These are phyloP conservation scores for Suaeda aralocaspica DNA, from an alignment of 148 eudicot genomes.

Conservation along the genomic window DNA sequence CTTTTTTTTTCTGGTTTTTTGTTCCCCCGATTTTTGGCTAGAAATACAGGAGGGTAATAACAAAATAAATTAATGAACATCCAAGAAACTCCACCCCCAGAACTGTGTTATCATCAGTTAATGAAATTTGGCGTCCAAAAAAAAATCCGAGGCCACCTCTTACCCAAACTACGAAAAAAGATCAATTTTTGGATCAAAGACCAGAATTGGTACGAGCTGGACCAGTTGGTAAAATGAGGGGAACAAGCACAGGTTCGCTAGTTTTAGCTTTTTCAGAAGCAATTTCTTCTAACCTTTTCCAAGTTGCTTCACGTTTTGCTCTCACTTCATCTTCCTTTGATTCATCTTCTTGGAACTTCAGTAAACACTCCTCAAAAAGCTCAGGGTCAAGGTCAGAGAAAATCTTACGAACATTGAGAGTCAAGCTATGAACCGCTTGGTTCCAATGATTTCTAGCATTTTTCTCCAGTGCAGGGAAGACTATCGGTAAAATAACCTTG, in stretches of 20 bases:
- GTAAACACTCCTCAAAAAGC: slow-evolving; percentile 57
- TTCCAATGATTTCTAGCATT: slow-evolving; percentile 69
- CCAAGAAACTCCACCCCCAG: slow-evolving; percentile 11
- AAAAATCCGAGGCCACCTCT: slow-evolving; percentile 14
- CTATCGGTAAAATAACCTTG: slow-evolving; percentile 58
- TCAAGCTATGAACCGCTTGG: slow-evolving; percentile 67
- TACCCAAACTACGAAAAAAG: background rate
- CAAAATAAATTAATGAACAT: slow-evolving; percentile 23
- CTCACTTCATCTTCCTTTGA: slow-evolving; percentile 43
- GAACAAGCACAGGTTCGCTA: slow-evolving; percentile 34
- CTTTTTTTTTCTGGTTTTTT: background rate
- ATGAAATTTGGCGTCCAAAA: slow-evolving; percentile 9
- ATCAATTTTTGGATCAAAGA: slow-evolving; percentile 8
- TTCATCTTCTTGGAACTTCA: slow-evolving; percentile 63
- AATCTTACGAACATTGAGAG: slow-evolving; percentile 62
- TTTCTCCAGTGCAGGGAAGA: slow-evolving; percentile 70
- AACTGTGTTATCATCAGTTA: slow-evolving; percentile 17
- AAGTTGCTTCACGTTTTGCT: slow-evolving; percentile 48
- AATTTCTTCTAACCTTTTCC: slow-evolving; percentile 63
- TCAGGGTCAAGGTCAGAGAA: slow-evolving; percentile 65
- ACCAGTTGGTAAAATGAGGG: slow-evolving; percentile 30
- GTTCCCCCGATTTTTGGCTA: slow-evolving; percentile 4
- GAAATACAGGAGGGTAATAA: background rate
- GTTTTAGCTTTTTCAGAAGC: slow-evolving; percentile 44
- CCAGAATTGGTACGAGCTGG: slow-evolving; percentile 26